Evolutionary conservation across 441 rosid species (phyloP), one percentile per base, ranked within the genome.

Genomic region (Breynia disticha): DNA sequence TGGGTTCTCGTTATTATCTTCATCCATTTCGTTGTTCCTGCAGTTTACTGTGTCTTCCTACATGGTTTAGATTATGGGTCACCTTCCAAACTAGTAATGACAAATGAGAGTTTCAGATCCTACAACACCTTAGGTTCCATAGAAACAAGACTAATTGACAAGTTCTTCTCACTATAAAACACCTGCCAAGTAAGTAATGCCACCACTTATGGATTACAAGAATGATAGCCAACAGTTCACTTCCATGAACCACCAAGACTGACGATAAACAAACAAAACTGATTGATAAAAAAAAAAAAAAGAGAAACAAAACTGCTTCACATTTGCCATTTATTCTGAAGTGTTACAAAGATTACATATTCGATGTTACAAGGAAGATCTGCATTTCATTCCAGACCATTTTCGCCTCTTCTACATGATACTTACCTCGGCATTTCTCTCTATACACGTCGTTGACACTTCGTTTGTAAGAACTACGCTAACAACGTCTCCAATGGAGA

Each of bases 21-120:
- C 66, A 37, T 67, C 79, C 79, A 77, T 78, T 47, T 57, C 42
- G n/a, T n/a, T n/a, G n/a, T n/a, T n/a, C n/a, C n/a, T n/a, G n/a
- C n/a, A n/a, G n/a, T n/a, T n/a, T n/a, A n/a, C n/a, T n/a, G n/a
- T n/a, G n/a, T n/a, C n/a, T n/a, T n/a, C n/a, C n/a, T n/a, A n/a
- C n/a, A n/a, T n/a, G n/a, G n/a, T n/a, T n/a, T n/a, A n/a, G n/a
- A n/a, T n/a, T n/a, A n/a, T n/a, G n/a, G n/a, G n/a, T n/a, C n/a
- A n/a, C n/a, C n/a, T n/a, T n/a, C n/a, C n/a, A n/a, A n/a, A n/a
- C n/a, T n/a, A n/a, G n/a, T n/a, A n/a, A n/a, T n/a, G n/a, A n/a
- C n/a, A n/a, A n/a, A n/a, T n/a, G n/a, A n/a, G n/a, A n/a, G n/a
- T n/a, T n/a, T n/a, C n/a, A n/a, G n/a, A n/a, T n/a, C n/a, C n/a